A percentile compares a stretch with the other conserved stretches of the same genome.
These are phyloP conservation scores for Plasmodium cynomolgi DNA, from an alignment of 169 alveolate genomes.

Conservation along the genomic window DNA sequence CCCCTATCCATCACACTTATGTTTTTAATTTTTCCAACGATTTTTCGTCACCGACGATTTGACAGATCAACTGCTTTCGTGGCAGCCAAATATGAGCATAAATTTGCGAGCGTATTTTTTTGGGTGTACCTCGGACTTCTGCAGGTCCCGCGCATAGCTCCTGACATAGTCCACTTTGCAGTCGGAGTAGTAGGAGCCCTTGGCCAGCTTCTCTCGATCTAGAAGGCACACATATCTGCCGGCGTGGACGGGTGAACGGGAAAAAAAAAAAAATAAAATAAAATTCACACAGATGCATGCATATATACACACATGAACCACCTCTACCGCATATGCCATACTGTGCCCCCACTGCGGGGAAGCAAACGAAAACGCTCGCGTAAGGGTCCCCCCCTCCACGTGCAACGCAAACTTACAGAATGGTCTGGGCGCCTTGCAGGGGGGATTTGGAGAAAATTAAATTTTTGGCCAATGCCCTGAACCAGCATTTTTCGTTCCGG, in stretches of 20 bases:
- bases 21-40: background rate
- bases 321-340: background rate
- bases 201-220: slow-evolving; percentile 48
- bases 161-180: slow-evolving; percentile 52
- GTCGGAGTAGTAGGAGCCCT: slow-evolving; percentile 64
- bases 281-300: background rate
- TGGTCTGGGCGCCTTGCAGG: slow-evolving; percentile 70
- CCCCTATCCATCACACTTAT: background rate
- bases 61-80: background rate
- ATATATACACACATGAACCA: background rate
- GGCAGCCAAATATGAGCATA: background rate
- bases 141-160: slow-evolving; percentile 18
- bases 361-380: background rate
- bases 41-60: background rate
- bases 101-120: background rate
- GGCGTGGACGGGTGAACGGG: background rate
- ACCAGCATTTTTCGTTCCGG: slow-evolving; percentile 42
- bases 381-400: background rate
- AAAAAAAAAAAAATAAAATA: background rate
- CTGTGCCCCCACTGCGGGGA: background rate
- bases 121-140: slow-evolving; percentile 33
- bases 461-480: slow-evolving; percentile 39
- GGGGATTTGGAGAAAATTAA: slow-evolving; percentile 44
- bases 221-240: slow-evolving; percentile 42
- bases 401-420: slow-evolving; percentile 29